Percentiles rank a stretch among this genome's conserved stretches.
Evolutionary conservation across 2,329 filamentous ascomycete genomes (phyloP).

Genomic region (Aspergillus fumigatus): DNA sequence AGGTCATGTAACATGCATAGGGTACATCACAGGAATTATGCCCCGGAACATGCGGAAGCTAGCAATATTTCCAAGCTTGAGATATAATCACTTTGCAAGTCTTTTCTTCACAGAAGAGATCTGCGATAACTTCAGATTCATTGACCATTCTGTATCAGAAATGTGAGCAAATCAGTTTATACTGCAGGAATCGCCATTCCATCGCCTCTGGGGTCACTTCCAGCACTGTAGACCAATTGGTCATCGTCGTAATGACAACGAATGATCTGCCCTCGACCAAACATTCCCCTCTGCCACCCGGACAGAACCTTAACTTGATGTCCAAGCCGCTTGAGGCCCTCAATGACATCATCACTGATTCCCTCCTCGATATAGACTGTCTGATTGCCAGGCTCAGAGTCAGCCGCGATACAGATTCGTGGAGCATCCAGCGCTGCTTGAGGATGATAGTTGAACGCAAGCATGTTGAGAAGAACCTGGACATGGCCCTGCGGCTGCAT

Average conservation of each 20-base stretch:
- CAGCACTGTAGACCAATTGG: constrained; percentile 73
- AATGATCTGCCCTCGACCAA: constrained; percentile 86
- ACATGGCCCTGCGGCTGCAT: constrained; percentile 98
- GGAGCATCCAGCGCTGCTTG: constrained; percentile 89
- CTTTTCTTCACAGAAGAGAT: too few species aligned
- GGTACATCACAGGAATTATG: too few species aligned
- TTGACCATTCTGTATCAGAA: too few species aligned
- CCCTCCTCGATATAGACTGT: constrained; percentile 80
- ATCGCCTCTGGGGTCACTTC: constrained; percentile 84
- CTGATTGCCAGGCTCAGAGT: constrained; percentile 57
- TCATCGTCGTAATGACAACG: constrained; percentile 72
- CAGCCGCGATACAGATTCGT: constrained; percentile 78
- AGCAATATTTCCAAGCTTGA: too few species aligned
- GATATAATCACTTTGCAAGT: too few species aligned
- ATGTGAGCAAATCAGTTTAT: constrained; percentile 1
- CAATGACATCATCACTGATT: constrained; percentile 63
- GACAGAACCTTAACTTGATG: constrained; percentile 67
- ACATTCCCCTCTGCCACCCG: constrained; percentile 63
- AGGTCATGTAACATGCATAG: too few species aligned
- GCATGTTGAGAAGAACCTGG: constrained; percentile 84
- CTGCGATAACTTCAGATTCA: too few species aligned
- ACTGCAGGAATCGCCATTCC: constrained; percentile 58
- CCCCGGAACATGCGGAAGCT: too few species aligned
- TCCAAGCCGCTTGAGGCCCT: constrained; percentile 64
- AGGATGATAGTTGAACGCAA: constrained; percentile 74